Base-by-base conservation (phyloP, 108 stramenopile genomes). In the Cyclotella baltica region DNA sequence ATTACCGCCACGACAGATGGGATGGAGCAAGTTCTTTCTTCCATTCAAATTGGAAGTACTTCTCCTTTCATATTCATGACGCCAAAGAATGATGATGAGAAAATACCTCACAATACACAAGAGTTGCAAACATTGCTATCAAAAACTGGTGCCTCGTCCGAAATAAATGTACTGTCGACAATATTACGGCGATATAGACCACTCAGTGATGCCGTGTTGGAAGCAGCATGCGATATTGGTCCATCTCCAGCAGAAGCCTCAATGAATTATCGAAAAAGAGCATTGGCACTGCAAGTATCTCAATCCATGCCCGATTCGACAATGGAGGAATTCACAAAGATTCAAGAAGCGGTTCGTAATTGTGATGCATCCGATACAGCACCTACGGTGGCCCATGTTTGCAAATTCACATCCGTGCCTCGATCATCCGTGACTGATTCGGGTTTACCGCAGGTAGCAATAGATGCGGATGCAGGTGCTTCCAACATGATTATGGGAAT, bases 171-270 rank as follows among this genome's bases (percentile, higher is more conserved):
- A 16, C 52, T 92, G 46, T 77, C 92, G n/a, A 83, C 89, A 1
- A 38, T 96, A 25, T 74, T 96, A 29, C 77, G 92, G 20, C 71
- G 95, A 20, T 93, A 89, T 75, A 78, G 95, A 72, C 95, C 95
- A 0, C 80, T 96, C 63, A 92, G 92, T 67, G 85, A 86, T 62
- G 81, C 84, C 23, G 80, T 93, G 31, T 72, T 96, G 66, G 89
- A 92, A 83, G 83, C 88, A 19, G 88, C 92, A 13, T 89, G 88
- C 64, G 95, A 96, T 66, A 70, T 83, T 57, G 84, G 88, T 67
- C 92, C 92, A 3, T 89, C 90, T 25, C 95, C 95, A 1, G 55
- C 53, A 18, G 64, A 83, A 36, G 94, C 95, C 27, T 66, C 91
- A 16, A 66, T 58, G 13, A 43, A 56, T 1, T 71, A 89, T 29